Conservation (phyloP, 2,329 filamentous ascomycete genomes). For the Sphaerulina vaccinii region DNA sequence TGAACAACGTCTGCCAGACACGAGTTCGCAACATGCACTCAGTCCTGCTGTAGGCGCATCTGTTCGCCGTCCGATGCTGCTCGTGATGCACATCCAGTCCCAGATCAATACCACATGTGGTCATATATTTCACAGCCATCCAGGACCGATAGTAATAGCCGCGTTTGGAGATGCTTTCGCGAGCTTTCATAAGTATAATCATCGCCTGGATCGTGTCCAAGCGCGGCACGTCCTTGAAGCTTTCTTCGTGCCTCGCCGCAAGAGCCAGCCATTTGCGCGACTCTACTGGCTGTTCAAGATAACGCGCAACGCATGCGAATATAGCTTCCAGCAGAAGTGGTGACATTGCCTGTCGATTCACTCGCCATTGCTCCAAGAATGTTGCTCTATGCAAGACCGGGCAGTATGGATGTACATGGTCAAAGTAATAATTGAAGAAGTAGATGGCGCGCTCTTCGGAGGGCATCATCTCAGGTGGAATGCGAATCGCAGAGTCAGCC, state of each 20-base stretch:
- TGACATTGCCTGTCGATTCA: conserved; percentile 78
- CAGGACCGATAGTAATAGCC: conserved; percentile 97
- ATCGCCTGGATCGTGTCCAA: conserved; percentile 90
- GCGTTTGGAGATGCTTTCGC: conserved; percentile 85
- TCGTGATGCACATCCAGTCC: conserved; percentile 84
- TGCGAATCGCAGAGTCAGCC: conserved; percentile 75
- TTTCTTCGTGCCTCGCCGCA: conserved; percentile 83
- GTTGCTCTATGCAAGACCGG: conserved; percentile 79
- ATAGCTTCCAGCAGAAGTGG: conserved; percentile 85
- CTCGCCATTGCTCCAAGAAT: conserved; percentile 88
- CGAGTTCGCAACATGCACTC: conserved; percentile 84
- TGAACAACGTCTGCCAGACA: conserved; percentile 84
- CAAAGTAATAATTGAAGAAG: conserved; percentile 89
- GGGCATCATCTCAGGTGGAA: conserved; percentile 91
- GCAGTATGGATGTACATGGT: conserved; percentile 86
- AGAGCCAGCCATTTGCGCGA: conserved; percentile 91
- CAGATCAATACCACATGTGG: conserved; percentile 90
- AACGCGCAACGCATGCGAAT: conserved; percentile 81
- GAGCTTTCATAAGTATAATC: conserved; percentile 82
- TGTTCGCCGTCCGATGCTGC: conserved; percentile 67
- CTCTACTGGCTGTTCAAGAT: conserved; percentile 79
- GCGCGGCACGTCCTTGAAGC: conserved; percentile 88
- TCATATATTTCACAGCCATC: conserved; percentile 90
- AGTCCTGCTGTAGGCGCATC: conserved; percentile 65
- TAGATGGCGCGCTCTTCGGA: conserved; percentile 75